Evolutionary conservation across 1,284 basidiomycete species (phyloP).

Genomic region (Pseudozyma sp.): DNA sequence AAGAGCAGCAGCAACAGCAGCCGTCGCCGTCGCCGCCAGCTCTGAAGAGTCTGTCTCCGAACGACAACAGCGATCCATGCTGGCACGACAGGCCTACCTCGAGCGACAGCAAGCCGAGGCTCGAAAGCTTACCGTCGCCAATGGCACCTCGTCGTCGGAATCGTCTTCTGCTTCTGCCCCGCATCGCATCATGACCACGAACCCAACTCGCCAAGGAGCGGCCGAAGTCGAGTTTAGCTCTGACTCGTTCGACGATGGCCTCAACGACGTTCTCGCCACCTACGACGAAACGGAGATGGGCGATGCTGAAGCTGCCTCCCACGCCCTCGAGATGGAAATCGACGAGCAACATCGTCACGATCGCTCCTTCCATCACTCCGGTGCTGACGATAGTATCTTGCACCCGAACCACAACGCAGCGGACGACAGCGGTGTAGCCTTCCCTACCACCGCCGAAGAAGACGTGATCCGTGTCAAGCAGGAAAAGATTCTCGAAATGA

Average conservation of each 20-base stretch:
- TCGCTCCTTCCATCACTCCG: not conserved
- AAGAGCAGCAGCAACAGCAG: slow-evolving; percentile 1
- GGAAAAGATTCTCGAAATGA: slow-evolving; percentile 25
- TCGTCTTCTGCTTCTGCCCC: not conserved
- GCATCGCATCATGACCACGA: slow-evolving; percentile 5
- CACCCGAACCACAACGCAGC: slow-evolving; percentile 14
- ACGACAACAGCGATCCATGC: slow-evolving; percentile 39
- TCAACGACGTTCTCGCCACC: slow-evolving; percentile 28
- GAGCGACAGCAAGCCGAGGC: slow-evolving; percentile 35
- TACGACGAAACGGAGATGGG: slow-evolving; percentile 45
- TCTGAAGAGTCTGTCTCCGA: slow-evolving; percentile 12
- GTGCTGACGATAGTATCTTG: slow-evolving; percentile 4
- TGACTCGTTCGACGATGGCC: slow-evolving; percentile 37
- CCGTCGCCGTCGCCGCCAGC: too few relatives aligned
- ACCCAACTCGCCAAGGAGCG: not conserved
- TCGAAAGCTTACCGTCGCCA: slow-evolving; percentile 3
- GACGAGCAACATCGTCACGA: slow-evolving; percentile 8
- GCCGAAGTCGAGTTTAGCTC: slow-evolving; percentile 29
- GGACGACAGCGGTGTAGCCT: slow-evolving; percentile 44
- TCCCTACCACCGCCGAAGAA: not conserved
- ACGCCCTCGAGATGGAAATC: slow-evolving; percentile 47
- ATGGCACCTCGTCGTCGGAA: not conserved
- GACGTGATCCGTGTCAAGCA: slow-evolving; percentile 15
- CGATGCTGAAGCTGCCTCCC: slow-evolving; percentile 41
- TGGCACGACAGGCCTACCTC: slow-evolving; percentile 38